A percentile compares a stretch with the other conserved stretches of the same genome.
phyloP scores from a whole-genome alignment of 78 protist genomes.

The Pigoraptor vietnamica region DNA sequence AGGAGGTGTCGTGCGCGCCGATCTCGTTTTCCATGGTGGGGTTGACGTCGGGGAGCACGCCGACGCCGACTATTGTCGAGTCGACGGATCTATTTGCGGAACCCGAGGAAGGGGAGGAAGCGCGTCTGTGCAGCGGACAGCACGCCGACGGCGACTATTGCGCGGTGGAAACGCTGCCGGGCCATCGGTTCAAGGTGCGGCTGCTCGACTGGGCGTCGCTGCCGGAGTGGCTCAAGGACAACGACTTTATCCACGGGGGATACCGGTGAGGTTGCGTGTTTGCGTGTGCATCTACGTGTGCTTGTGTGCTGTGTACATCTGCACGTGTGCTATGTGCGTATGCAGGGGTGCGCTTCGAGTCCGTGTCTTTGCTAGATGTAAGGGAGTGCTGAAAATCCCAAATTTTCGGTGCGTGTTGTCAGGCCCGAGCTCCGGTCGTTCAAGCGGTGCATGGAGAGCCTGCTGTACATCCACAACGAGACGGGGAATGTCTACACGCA shows the following conservation, averaged over 20 bases:
- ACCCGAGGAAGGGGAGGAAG: not conserved
- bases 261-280: no score
- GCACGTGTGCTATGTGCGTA: no score
- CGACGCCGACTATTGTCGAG: not conserved
- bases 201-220: not conserved
- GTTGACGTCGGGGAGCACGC: not conserved
- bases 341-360: no score
- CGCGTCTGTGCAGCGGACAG: not conserved
- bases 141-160: not conserved
- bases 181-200: not conserved
- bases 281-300: no score
- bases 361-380: no score
- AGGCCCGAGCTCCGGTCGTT: not conserved
- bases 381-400: no score
- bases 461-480: slow-evolving; percentile 21
- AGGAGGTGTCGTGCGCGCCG: not conserved
- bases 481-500: slow-evolving; percentile 13
- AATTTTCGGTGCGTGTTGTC: no score
- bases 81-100: not conserved
- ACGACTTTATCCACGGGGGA: not conserved
- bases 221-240: not conserved
- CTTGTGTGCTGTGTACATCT: no score
- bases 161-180: not conserved
- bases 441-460: not conserved
- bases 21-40: not conserved